Evolutionary conservation across 1,284 basidiomycete genomes (phyloP).

Genomic region (Bjerkandera adusta): DNA sequence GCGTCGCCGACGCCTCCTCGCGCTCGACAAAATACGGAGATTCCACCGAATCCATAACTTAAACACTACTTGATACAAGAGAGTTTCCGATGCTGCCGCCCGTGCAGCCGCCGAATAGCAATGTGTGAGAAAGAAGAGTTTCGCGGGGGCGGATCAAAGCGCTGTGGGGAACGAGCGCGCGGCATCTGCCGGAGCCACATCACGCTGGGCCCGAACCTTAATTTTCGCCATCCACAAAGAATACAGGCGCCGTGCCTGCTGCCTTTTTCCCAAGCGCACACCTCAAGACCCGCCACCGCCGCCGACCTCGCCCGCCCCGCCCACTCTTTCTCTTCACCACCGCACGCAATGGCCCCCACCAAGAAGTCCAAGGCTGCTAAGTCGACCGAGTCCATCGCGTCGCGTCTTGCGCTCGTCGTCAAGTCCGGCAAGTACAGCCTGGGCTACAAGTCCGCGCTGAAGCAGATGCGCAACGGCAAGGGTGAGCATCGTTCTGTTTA

Average conservation of each 20-base stretch:
- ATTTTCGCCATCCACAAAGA: conserved; percentile 7
- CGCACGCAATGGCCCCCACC: conserved; percentile 78
- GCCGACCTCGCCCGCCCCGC: conserved; percentile 13
- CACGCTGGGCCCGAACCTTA: conserved; percentile 16
- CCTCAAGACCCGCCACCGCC: conserved; percentile 24
- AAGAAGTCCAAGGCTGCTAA: conserved; percentile 94
- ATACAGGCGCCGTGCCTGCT: conserved; percentile 8
- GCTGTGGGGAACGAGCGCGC: too few species aligned
- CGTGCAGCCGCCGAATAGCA: background rate
- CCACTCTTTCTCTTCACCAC: conserved; percentile 6
- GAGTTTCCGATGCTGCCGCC: background rate
- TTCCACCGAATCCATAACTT: background rate
- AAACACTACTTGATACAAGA: background rate
- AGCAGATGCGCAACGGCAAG: conserved; percentile 98
- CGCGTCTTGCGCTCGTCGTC: conserved; percentile 95
- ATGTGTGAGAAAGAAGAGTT: too few species aligned
- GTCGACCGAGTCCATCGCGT: conserved; percentile 92
- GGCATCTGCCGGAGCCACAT: background rate
- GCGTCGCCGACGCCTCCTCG: too few species aligned
- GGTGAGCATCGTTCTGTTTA: conserved; percentile 57
- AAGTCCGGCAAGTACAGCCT: conserved; percentile 95
- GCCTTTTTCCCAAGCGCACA: conserved; percentile 10
- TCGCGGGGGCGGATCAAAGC: too few species aligned
- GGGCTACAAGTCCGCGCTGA: conserved; percentile 96
- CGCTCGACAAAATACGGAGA: too few species aligned